Evolutionary conservation across 1,139 yeast species (phyloP), one percentile per base, ranked within the genome.

Genomic region (Barnettozyma hawaiiensis): DNA sequence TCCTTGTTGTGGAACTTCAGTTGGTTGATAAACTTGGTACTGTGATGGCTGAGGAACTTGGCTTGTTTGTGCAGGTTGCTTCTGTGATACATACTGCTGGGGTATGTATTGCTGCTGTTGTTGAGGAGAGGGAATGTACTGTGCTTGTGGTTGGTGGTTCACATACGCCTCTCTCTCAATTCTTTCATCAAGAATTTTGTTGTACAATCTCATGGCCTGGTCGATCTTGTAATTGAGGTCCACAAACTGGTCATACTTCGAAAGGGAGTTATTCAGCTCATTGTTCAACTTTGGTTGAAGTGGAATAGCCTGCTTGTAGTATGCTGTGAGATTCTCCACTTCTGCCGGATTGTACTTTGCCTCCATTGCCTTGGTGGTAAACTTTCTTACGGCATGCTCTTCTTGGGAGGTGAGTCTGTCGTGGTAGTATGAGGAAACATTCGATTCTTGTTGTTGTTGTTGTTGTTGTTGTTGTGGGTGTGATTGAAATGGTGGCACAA

Each of bases 221-320:
- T 85, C 80, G 42, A 92, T 73, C 58, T 92, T 87, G 37, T 85
- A 79, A 62, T 86, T 89, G 75, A 87, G 71, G 46, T 85, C 92
- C 50, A 85, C 76, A 47, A 84, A 75, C 20, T 67, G 63, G 45
- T 86, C 95, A 54, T 89, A 79, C 56, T 79, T 82, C 40, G 76
- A 75, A 28, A 79, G 73, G 1, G 90, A 70, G 14, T 74, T 75
- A 32, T 81, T 73, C 39, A 89, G 65, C 12, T 86, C 76, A 28
- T 73, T 70, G 44, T 84, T 83, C 31, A 90, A 66, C 54, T 84
- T 86, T 2, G 97, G 95, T 48, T 85, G 81, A 43, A 86, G 62
- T 18, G 76, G 71, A 21, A 79, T 65, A 10, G 90, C 79, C 40
- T 75, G 76, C 16, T 78, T 73, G 57, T 85, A 84, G 39, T 85